Evolutionary conservation across 257 asterid species (phyloP).

Genomic region (Solanum chmielewskii): DNA sequence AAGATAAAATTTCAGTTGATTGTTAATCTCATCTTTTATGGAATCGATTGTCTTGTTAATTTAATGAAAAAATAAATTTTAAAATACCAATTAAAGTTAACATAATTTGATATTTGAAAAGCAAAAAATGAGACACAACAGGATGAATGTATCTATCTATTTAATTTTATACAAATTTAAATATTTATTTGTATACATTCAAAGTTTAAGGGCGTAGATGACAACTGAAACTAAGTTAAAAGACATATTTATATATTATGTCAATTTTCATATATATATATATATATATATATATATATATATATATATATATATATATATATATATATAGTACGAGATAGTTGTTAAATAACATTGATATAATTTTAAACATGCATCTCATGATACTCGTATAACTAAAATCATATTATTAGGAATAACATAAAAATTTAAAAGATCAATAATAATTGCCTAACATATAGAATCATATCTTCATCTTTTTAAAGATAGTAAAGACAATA

Average conservation of each 20-base stretch:
- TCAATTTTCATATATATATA: neutral
- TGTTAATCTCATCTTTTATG: neutral
- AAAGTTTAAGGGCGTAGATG: too few species aligned
- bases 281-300: too few species aligned
- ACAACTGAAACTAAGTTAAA: too few species aligned
- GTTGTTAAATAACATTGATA: neutral
- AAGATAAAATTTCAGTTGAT: neutral
- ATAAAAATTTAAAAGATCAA: neutral
- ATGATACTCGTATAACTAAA: neutral
- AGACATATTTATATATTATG: too few species aligned
- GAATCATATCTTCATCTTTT: neutral
- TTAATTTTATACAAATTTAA: neutral
- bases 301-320: too few species aligned
- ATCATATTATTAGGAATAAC: neutral
- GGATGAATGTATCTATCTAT: too few species aligned
- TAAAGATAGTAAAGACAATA: neutral
- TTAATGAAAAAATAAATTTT: neutral
- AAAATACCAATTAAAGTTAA: neutral
- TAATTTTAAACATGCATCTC: neutral
- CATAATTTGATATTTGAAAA: neutral
- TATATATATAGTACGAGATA: too few species aligned
- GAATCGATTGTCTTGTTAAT: too few species aligned
- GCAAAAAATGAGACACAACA: neutral
- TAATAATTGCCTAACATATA: neutral
- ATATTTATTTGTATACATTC: too few species aligned